Conservation (phyloP, 306 rosid species). For the Vigna reflexopilosa region DNA sequence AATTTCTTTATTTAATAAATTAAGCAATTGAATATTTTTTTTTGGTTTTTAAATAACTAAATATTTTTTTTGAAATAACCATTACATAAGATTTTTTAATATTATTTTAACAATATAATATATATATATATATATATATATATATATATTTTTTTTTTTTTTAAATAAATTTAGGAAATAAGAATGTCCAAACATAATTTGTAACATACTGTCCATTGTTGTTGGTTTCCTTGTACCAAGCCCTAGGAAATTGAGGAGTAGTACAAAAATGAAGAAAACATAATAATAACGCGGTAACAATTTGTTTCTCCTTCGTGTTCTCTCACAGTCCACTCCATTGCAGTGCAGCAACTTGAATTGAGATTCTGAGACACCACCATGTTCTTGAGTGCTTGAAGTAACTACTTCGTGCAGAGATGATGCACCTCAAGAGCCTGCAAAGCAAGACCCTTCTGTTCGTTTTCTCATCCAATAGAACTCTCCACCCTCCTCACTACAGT, state of each 20-base stretch:
- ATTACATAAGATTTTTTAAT: no score
- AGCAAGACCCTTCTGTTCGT: slow-evolving; percentile 35
- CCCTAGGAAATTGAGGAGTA: background rate
- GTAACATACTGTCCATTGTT: background rate
- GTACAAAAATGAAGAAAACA: background rate
- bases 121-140: no score
- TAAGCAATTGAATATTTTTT: no score
- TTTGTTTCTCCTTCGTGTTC: background rate
- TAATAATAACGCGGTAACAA: background rate
- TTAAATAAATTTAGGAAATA: no score
- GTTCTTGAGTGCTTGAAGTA: background rate
- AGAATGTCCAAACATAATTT: no score
- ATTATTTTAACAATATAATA: no score
- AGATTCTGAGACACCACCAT: background rate
- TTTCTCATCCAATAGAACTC: slow-evolving; percentile 45
- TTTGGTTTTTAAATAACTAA: no score
- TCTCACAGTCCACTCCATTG: slow-evolving; percentile 1
- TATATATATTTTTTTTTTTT: no score
- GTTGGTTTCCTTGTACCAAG: background rate
- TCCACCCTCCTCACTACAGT: background rate
- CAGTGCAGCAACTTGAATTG: background rate
- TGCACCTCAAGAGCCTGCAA: slow-evolving; percentile 53
- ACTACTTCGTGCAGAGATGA: slow-evolving; percentile 30
- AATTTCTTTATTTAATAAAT: no score
- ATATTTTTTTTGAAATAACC: no score